A percentile compares a stretch with the other conserved stretches of the same genome.
Conservation (phyloP, 2,329 filamentous ascomycete genomes). For the Juglanconis oblonga region DNA sequence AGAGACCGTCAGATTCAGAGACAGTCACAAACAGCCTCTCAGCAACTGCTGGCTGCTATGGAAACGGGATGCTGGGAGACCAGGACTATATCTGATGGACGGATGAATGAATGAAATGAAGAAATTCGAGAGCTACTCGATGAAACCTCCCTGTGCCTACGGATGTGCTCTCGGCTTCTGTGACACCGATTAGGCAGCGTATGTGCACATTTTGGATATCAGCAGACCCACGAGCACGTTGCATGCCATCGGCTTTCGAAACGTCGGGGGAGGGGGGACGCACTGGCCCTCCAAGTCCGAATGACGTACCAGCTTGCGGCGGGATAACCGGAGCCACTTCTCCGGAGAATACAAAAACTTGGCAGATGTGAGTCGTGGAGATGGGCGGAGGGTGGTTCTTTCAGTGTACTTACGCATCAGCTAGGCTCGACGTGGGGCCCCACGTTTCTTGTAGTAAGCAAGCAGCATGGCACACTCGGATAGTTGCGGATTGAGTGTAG, state of each 20-base stretch:
- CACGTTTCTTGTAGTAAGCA: background rate
- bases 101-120: constrained; percentile 16
- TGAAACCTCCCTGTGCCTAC: background rate
- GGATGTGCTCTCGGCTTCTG: background rate
- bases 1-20: background rate
- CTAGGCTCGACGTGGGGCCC: background rate
- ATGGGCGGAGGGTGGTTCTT: background rate
- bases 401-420: background rate
- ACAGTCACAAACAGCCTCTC: background rate
- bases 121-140: background rate
- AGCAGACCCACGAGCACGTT: background rate
- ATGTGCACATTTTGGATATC: background rate
- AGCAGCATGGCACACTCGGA: background rate
- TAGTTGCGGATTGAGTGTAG: background rate
- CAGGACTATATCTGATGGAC: constrained; percentile 13
- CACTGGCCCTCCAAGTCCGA: background rate
- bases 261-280: background rate
- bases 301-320: background rate
- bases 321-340: background rate
- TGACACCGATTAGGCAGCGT: background rate
- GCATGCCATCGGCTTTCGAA: background rate
- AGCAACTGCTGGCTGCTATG: constrained; percentile 8
- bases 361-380: background rate
- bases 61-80: constrained; percentile 9
- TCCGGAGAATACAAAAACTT: background rate